phyloP scores from a whole-genome alignment of 495 filamentous ascomycete genomes.

The Trichodelitschia bisporula region DNA sequence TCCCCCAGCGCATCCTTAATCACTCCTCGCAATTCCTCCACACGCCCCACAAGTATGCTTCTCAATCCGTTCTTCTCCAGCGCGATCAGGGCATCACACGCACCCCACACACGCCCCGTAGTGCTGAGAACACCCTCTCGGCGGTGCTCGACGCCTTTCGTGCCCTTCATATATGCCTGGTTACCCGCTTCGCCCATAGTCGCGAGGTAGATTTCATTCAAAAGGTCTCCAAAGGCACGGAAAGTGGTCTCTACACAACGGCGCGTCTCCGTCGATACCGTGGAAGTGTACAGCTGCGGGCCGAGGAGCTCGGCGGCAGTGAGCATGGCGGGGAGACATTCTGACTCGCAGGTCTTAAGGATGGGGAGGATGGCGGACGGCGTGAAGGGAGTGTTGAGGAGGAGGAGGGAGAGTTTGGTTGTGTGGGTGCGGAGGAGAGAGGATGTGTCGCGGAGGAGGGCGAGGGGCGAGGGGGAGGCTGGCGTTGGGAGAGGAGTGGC shows the following conservation, averaged over 20 bases:
- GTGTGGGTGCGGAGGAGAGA: conserved; percentile 50
- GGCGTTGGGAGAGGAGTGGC: too few relatives aligned
- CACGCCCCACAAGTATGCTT: conserved; percentile 19
- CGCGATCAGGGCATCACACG: conserved; percentile 43
- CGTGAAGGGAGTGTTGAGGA: conserved; percentile 67
- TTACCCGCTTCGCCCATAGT: neutral
- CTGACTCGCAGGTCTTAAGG: conserved; percentile 36
- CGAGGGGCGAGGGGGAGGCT: conserved; percentile 19
- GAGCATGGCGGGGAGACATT: conserved; percentile 44
- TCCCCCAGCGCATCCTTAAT: conserved; percentile 63
- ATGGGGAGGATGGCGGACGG: conserved; percentile 43
- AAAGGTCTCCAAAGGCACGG: neutral
- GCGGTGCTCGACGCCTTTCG: conserved; percentile 2
- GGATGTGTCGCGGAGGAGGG: conserved; percentile 38
- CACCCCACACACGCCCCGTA: conserved; percentile 39
- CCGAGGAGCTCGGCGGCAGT: conserved; percentile 27
- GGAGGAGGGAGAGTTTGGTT: conserved; percentile 65
- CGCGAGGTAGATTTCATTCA: neutral
- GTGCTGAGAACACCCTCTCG: conserved; percentile 28
- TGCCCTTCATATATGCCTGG: neutral
- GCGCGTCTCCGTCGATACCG: conserved; percentile 22
- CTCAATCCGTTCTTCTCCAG: conserved; percentile 36
- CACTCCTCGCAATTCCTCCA: conserved; percentile 32
- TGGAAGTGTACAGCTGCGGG: too few relatives aligned
- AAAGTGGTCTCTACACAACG: conserved; percentile 19